Base-by-base conservation (phyloP, 2,329 filamentous ascomycete species). In the Pseudogymnoascus sp. region DNA sequence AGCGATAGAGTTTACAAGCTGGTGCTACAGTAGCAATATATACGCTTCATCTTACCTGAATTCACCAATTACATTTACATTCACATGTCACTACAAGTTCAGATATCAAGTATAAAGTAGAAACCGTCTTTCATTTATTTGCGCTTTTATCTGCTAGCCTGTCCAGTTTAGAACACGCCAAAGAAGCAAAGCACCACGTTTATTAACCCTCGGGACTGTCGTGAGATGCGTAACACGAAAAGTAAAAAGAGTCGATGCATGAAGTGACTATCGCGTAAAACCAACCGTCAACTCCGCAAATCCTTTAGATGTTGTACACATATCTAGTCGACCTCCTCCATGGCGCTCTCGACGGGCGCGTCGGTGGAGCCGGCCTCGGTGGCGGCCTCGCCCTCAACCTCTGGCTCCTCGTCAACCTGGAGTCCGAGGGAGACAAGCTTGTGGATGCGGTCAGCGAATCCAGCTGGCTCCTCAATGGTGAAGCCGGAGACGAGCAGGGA, bases 381-480 rank as follows among this genome's bases (percentile, higher is more conserved):
- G 62, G 85, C 80, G 63, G 86, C 77, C 67, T 80, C 82, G 64
- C 82, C 82, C 67, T 80, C 81, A 63, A 86, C 84, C 79, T 96
- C 92, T 63, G 89, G 86, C 74, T 92, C 89, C 82, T 97, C 93
- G 71, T 97, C 93, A 67, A 99, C 90, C 85, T 97, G 97, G 76
- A 99, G 83, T 72, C 94, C 94, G 66, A 99, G 88, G 70, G 93
- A 95, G 68, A 99, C 92, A 69, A 99, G 92, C 89, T 97, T 97
- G 90, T 99, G 93, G 77, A 99, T 97, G 77, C 94, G 93, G 85
- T 97, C 92, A 69, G 94, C 92, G 77, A 97, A 99, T 79, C 90
- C 89, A 71, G 94, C 91, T 67, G 94, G 94, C 86, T 99, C 94
- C 65, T 99, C 94, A 72, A 99, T 97, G 77, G 94, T 97, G 89